Evolutionary conservation across 345 rosid species (phyloP).

Genomic region (Laguncularia racemosa): DNA sequence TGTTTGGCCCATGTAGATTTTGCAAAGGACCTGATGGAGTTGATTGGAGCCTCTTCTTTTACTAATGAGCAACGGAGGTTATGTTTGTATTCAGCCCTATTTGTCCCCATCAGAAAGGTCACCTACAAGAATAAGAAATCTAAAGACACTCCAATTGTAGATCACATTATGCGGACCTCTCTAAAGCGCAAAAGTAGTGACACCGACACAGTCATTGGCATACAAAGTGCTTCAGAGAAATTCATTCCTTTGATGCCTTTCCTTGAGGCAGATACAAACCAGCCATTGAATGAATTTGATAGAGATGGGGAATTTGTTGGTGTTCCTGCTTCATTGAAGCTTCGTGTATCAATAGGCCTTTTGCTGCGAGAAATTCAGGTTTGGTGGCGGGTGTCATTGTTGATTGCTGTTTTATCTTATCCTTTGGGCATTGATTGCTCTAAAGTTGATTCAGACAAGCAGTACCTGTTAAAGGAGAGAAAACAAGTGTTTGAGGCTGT

Average conservation of each 20-base stretch:
- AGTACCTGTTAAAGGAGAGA: conserved; percentile 40
- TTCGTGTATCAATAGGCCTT: conserved; percentile 66
- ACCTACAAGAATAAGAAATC: conserved; percentile 53
- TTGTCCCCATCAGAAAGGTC: conserved; percentile 59
- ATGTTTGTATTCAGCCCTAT: conserved; percentile 67
- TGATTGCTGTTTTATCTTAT: conserved; percentile 50
- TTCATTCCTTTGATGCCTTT: conserved; percentile 53
- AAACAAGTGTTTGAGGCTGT: conserved; percentile 39
- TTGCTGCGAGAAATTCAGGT: conserved; percentile 75
- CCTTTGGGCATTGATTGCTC: conserved; percentile 27
- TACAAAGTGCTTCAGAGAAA: conserved; percentile 48
- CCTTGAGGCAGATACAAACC: conserved; percentile 35
- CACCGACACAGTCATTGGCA: conserved; percentile 62
- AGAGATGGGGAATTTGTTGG: conserved; percentile 41
- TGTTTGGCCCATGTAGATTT: conserved; percentile 62
- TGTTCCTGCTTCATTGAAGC: conserved; percentile 37
- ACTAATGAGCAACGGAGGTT: conserved; percentile 68
- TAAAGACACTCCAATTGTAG: conserved; percentile 68
- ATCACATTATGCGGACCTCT: conserved; percentile 62
- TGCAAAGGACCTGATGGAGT: conserved; percentile 53
- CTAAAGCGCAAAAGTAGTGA: conserved; percentile 79
- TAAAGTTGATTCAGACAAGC: conserved; percentile 22
- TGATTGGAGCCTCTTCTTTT: conserved; percentile 41
- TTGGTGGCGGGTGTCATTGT: conserved; percentile 74
- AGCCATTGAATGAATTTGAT: conserved; percentile 33